These are phyloP conservation scores for Hordeum marinum DNA, from an alignment of 176 grass and related monocot genomes.

Conservation along the genomic window DNA sequence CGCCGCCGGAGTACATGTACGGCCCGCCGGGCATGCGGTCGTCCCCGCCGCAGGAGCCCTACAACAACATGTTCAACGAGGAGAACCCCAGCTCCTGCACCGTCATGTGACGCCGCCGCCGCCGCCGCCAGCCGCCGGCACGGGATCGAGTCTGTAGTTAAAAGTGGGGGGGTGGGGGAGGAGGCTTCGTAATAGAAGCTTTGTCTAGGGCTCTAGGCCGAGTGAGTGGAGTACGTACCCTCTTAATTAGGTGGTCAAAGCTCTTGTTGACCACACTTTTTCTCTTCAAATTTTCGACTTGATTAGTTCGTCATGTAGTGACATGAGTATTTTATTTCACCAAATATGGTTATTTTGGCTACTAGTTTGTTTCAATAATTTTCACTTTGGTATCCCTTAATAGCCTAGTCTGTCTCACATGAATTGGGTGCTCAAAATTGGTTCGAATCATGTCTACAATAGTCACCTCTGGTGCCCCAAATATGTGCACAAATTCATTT, in stretches of 20 bases:
- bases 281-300: not conserved
- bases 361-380: not conserved
- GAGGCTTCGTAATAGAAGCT: constrained; percentile 27
- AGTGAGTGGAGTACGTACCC: constrained; percentile 12
- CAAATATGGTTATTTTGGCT: not conserved
- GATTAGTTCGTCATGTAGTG: constrained; percentile 16
- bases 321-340: constrained; percentile 11
- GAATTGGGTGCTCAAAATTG: not conserved
- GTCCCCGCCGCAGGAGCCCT: constrained; percentile 29
- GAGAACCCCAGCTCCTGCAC: constrained; percentile 61
- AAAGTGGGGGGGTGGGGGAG: not conserved
- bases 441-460: not conserved
- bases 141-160: constrained; percentile 28
- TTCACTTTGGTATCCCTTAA: not conserved
- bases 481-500: not conserved
- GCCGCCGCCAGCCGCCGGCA: not conserved
- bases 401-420: too few species aligned
- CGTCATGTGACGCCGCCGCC: constrained; percentile 46
- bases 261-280: constrained; percentile 30
- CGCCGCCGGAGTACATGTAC: constrained; percentile 37
- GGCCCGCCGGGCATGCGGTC: constrained; percentile 45
- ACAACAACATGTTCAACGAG: constrained; percentile 51
- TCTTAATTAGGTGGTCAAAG: constrained; percentile 45
- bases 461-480: too few species aligned
- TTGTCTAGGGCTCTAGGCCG: not conserved